These are phyloP conservation scores for Solanum medicagineum DNA, from an alignment of 257 asterid species.

Conservation along the genomic window DNA sequence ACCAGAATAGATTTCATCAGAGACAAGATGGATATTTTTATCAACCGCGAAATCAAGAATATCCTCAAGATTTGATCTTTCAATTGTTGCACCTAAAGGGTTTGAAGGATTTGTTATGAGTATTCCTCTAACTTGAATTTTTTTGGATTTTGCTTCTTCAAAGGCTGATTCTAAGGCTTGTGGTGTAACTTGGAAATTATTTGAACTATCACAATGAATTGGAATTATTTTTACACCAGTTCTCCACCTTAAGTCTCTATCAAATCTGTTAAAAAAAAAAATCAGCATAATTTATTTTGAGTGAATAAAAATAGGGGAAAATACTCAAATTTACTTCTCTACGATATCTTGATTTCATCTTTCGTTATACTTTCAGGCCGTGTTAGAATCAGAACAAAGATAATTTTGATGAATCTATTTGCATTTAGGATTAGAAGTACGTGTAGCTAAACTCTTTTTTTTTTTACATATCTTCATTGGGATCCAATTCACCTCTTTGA, in stretches of 20 bases:
- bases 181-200: slow-evolving; percentile 21
- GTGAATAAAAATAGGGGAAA: background rate
- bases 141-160: slow-evolving; percentile 15
- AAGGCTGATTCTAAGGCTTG: slow-evolving; percentile 29
- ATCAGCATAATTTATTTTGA: background rate
- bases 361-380: background rate
- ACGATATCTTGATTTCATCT: background rate
- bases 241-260: slow-evolving; percentile 48
- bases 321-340: background rate
- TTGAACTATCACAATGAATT: slow-evolving; percentile 33
- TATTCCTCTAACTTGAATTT: slow-evolving; percentile 25
- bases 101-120: slow-evolving; percentile 44
- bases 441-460: background rate
- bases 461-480: background rate
- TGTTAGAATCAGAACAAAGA: background rate
- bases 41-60: slow-evolving; percentile 18
- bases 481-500: background rate
- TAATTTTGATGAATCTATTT: background rate
- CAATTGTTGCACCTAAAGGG: slow-evolving; percentile 35
- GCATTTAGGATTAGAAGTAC: background rate
- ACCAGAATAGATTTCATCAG: slow-evolving; percentile 44
- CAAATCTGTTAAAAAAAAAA: slow-evolving; percentile 18
- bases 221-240: slow-evolving; percentile 37
- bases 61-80: slow-evolving; percentile 8
- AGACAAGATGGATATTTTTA: slow-evolving; percentile 33